Evolutionary conservation across 352 stramenopile species (phyloP).

Genomic region (Bremia lactucae): DNA sequence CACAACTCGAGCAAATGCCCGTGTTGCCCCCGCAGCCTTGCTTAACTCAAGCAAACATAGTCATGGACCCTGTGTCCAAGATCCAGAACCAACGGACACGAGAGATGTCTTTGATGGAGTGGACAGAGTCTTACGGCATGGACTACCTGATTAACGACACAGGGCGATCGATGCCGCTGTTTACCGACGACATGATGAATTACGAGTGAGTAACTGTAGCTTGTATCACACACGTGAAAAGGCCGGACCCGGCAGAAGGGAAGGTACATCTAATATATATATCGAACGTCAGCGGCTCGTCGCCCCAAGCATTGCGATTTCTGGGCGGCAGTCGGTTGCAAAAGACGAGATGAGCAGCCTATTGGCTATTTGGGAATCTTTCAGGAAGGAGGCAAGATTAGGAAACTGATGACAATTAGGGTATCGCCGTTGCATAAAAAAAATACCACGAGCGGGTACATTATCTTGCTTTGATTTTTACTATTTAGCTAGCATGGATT

Average conservation of each 20-base stretch:
- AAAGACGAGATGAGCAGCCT: slow-evolving; percentile 3
- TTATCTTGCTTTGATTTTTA: too few relatives aligned
- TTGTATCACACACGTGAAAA: not conserved
- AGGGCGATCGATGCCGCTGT: slow-evolving; percentile 40
- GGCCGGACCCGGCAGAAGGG: slow-evolving; percentile 2
- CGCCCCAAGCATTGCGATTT: slow-evolving; percentile 2
- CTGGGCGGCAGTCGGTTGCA: too few relatives aligned
- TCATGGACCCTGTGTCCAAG: slow-evolving; percentile 35
- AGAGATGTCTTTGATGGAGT: slow-evolving; percentile 68
- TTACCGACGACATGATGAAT: slow-evolving; percentile 39
- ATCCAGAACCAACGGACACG: slow-evolving; percentile 31
- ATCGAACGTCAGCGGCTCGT: slow-evolving; percentile 6
- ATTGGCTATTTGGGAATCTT: slow-evolving; percentile 2
- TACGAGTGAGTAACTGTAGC: slow-evolving; percentile 33
- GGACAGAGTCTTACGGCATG: slow-evolving; percentile 70
- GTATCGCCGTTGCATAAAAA: slow-evolving; percentile 6
- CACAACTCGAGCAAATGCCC: slow-evolving; percentile 15
- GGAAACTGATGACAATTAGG: slow-evolving; percentile 9
- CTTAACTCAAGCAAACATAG: slow-evolving; percentile 15
- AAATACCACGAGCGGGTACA: too few relatives aligned
- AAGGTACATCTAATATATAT: slow-evolving; percentile 25
- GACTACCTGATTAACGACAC: slow-evolving; percentile 67
- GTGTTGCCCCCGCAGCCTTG: slow-evolving; percentile 8
- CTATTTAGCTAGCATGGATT: too few relatives aligned
- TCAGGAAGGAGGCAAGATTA: slow-evolving; percentile 2